Base-by-base conservation (phyloP, 495 filamentous ascomycete species). In the Entonaema liquescens region DNA sequence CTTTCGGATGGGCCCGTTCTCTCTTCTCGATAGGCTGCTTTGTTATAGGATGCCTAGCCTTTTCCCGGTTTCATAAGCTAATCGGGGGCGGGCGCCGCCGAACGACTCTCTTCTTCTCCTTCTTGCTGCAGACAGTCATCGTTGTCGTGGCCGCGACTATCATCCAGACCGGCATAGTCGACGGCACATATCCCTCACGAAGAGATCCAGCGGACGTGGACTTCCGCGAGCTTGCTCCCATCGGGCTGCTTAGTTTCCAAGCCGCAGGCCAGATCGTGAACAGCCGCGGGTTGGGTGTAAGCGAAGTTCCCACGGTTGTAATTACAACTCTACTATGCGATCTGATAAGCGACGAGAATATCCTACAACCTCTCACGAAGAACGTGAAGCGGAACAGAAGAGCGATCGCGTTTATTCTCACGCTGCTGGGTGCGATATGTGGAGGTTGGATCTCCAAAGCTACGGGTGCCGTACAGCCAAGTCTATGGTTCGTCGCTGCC, bases 291-390 rank as follows among this genome's bases (percentile, higher is more conserved):
- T 76, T 94, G 50, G 88, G 88, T 1, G 87, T 88, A 68, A 85
- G 85, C 62, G 90, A 92, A 77, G 85, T 94, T 42, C 91, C 91
- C 12, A 90, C 89, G 1, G 90, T 90, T 29, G 91, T 94, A 11
- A 77, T 93, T 71, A 93, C 91, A 4, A 90, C 85, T 61, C 82
- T 92, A 21, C 88, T 92, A 65, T 90, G 88, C 71, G 90, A 92
- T 69, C 77, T 93, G 58, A 84, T 87, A 6, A 87, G 86, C 17
- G 87, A 91, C 64, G 85, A 87, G n/a, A 78, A 82, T 31, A 71
- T 91, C 11, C 62, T 83, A 0, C 80, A 75, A 4, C 77, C 78
- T 26, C 78, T 83, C 7, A 78, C 72, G 40, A 73, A 82, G 59
- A 92, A 91, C 67, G 82, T 82, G 1, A 91, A 91, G 80, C 82